Evolutionary conservation across 73 alveolate genomes (phyloP).

Genomic region (Paramecium sonneborni): DNA sequence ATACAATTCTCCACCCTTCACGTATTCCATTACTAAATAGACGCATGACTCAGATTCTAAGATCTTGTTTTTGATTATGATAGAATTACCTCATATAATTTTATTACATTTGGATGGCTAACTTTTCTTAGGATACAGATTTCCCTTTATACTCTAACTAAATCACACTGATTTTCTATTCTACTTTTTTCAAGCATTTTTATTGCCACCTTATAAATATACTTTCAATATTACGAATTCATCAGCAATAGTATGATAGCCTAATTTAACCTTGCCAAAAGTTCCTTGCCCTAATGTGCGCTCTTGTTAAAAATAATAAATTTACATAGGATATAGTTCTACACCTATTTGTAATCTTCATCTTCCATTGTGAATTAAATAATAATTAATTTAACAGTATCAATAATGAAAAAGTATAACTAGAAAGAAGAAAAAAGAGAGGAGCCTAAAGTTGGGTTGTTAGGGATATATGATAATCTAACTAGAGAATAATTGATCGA

Average conservation of each 20-base stretch:
- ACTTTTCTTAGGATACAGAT: background rate
- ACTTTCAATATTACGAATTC: background rate
- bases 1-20: constrained; percentile 87
- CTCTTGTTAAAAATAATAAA: background rate
- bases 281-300: constrained; percentile 48
- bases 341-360: background rate
- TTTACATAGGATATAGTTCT: constrained; percentile 16
- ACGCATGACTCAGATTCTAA: constrained; percentile 74
- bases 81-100: constrained; percentile 60
- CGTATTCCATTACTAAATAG: constrained; percentile 84
- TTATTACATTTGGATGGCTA: constrained; percentile 27
- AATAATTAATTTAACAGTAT: background rate
- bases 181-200: constrained; percentile 51
- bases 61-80: constrained; percentile 1
- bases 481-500: background rate
- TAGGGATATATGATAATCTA: background rate
- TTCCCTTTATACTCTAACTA: constrained; percentile 55
- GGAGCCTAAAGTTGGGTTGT: background rate
- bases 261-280: constrained; percentile 37
- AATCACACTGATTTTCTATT: constrained; percentile 39
- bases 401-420: background rate
- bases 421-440: background rate
- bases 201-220: constrained; percentile 24
- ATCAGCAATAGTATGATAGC: constrained; percentile 5
- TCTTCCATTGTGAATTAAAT: background rate